Conservation (phyloP, 1,284 basidiomycete species). For the Pseudozyma hubeiensis region DNA sequence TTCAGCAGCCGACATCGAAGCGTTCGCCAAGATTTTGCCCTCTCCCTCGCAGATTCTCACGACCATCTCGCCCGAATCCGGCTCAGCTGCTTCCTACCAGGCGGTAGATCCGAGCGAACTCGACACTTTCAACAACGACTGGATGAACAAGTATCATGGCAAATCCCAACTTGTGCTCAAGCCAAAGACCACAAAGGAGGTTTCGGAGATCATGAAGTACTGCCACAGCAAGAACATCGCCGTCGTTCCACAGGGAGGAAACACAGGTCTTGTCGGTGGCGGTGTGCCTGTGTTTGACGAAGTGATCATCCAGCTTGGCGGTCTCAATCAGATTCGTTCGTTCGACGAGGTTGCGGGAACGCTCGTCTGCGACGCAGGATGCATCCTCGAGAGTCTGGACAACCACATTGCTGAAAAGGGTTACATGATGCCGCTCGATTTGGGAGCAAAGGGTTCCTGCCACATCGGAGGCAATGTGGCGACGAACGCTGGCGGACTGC, state of each 20-base stretch:
- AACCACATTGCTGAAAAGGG: slow-evolving; percentile 87
- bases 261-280: slow-evolving; percentile 97
- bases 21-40: slow-evolving; percentile 71
- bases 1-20: slow-evolving; percentile 70
- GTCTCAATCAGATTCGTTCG: slow-evolving; percentile 85
- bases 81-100: slow-evolving; percentile 38
- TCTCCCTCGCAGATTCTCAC: slow-evolving; percentile 71
- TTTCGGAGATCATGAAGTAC: slow-evolving; percentile 77
- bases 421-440: slow-evolving; percentile 96
- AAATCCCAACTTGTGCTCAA: slow-evolving; percentile 85
- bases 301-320: slow-evolving; percentile 83
- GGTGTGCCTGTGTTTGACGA: slow-evolving; percentile 91
- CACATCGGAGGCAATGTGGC: slow-evolving; percentile 98
- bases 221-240: slow-evolving; percentile 69
- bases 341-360: slow-evolving; percentile 82
- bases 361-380: slow-evolving; percentile 82
- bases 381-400: slow-evolving; percentile 90
- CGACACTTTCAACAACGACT: slow-evolving; percentile 86
- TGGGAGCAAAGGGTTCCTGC: slow-evolving; percentile 98
- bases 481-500: slow-evolving; percentile 95
- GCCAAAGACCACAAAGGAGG: slow-evolving; percentile 87
- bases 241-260: slow-evolving; percentile 96
- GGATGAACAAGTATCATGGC: slow-evolving; percentile 97
- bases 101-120: slow-evolving; percentile 75
- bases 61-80: slow-evolving; percentile 69